Evolutionary conservation across 768 basidiomycete genomes (phyloP), one percentile per base, ranked within the genome.

Genomic region (Rubroboletus pulcherrimus): DNA sequence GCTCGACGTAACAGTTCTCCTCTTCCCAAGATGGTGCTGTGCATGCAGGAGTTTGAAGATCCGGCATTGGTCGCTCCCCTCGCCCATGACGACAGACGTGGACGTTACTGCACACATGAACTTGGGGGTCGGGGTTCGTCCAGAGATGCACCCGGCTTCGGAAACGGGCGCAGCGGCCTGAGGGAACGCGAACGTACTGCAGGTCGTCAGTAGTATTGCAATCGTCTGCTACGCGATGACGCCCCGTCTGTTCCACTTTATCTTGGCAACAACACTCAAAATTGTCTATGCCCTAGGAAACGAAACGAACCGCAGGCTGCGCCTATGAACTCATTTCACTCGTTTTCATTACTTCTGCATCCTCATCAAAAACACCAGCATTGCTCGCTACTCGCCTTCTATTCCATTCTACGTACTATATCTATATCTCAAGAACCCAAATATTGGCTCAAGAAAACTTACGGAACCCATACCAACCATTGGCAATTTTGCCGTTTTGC

Each of bases 131-230:
- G 72, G 19, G 74, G 71, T 31, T 62, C 62, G 45, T 72, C 73
- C 34, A 71, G 70, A n/a, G 72, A 75, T 37, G 85, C 81, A 3
- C 86, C 86, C 37, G 86, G 86, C 9, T 83, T 72, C 55, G 86
- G 85, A 6, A 73, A 73, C 40, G 86, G 86, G 50, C 80, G 86
- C 49, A 88, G 85, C 59, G 87, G 86, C 7, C 68, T 89, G 48
- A 59, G 80, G 63, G 73, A 75, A 39, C 74, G 77, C 43, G 74
- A 74, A 52, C 72, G 75, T 37, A 65, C 64, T 7, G 62, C 63
- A 17, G 58, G 64, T 31, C 68, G 64, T 47, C 62, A 61, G 67
- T 73, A 63, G 60, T 42, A 26, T 43, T n/a, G 37, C 41, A 21
- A 52, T 33, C 30, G 39, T 35, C 48, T 39, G 41, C 48, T 45